Evolutionary conservation across 495 filamentous ascomycete species (phyloP), one percentile per base, ranked within the genome.

Genomic region (Penicillium silybi): DNA sequence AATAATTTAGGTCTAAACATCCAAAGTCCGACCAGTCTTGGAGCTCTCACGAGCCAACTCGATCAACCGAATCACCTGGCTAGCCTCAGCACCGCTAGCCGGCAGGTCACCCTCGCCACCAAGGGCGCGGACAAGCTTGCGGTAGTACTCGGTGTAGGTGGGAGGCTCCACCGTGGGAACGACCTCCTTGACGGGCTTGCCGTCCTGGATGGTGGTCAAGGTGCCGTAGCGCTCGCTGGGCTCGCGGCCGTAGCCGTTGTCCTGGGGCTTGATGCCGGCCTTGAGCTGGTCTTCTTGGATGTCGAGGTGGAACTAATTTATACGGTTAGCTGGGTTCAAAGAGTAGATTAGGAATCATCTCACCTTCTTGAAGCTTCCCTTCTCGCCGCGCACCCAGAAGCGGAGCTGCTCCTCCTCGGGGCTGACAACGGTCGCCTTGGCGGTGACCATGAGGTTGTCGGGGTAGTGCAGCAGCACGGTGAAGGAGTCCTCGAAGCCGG

Each of bases 211-310:
- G 16, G 71, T 76, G 26, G 75, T 79, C 38, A 80, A 57, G 27
- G 61, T 63, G 67, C 79, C 80, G 50, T 80, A 75, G 53, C 73
- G 53, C 45, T 78, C 71, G 45, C 74, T 70, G 3, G 78, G 73
- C 66, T 95, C 90, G 17, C 78, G 61, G 1, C 87, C 90, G 58
- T 88, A 95, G 6, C 65, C 76, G 6, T 69, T 66, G 48, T 90
- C 85, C 5, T 77, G 78, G 17, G 86, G 82, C 67, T 73, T 81
- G 57, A 83, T 64, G 0, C 89, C 90, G 2, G 74, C 78, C 66
- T 84, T 85, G 37, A 95, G 74, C 57, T 92, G 87, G 38, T 87
- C 85, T 68, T 96, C 90, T 70, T 96, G 90, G 26, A 82, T 71
- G 69, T 95, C 90, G 0, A 93, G 68, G 52, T 87, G 81, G 61